A percentile compares a stretch with the other conserved stretches of the same genome.
Evolutionary conservation across 176 grass and related monocot genomes (phyloP).

Genomic region (Cocos nucifera): DNA sequence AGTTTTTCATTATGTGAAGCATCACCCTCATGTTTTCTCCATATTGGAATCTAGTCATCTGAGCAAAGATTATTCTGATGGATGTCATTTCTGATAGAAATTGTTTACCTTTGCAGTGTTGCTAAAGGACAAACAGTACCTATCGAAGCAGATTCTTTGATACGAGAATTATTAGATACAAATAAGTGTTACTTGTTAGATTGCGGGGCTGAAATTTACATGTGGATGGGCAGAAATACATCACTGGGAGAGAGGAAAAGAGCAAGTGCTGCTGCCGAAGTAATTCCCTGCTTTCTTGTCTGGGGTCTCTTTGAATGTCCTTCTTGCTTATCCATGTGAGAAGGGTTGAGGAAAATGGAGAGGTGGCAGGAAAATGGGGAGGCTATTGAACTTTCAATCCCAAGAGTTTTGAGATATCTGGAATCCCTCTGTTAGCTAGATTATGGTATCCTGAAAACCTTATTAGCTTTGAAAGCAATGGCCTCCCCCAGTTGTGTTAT

Average conservation of each 20-base stretch:
- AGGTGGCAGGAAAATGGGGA: too few species aligned
- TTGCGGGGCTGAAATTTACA: conserved; percentile 59
- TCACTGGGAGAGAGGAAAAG: conserved; percentile 78
- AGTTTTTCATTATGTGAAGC: neutral
- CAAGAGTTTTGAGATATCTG: too few species aligned
- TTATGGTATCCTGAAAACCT: too few species aligned
- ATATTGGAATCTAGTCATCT: too few species aligned
- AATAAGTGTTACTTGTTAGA: conserved; percentile 88
- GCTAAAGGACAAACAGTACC: conserved; percentile 49
- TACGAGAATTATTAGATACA: conserved; percentile 60
- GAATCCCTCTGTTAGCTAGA: too few species aligned
- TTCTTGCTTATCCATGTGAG: conserved; percentile 1
- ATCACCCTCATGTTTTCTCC: neutral
- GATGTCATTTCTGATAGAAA: conserved; percentile 2
- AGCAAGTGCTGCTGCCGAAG: conserved; percentile 77
- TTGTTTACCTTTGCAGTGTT: conserved; percentile 36
- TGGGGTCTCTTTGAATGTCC: conserved; percentile 4
- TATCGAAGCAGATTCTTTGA: conserved; percentile 45
- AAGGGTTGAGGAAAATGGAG: neutral
- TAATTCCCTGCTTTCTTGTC: conserved; percentile 23
- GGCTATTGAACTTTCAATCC: too few species aligned
- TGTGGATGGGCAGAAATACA: conserved; percentile 89
- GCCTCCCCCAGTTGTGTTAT: too few species aligned
- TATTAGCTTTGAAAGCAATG: too few species aligned
- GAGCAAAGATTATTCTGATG: too few species aligned